Conservation (phyloP, 257 asterid genomes). For the Buddleja alternifolia region DNA sequence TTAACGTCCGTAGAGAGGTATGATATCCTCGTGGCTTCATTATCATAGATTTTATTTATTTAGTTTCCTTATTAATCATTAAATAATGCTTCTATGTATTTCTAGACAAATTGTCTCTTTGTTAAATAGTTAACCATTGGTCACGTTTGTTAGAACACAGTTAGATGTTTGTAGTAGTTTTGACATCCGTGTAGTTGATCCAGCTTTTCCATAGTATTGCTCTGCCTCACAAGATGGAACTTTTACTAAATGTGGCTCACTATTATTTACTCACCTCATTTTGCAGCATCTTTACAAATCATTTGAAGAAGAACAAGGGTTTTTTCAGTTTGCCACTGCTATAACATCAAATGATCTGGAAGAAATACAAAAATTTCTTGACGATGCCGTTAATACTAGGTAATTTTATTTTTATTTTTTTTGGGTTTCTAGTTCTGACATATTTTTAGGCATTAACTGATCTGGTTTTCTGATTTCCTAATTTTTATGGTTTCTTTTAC, state of each 20-base stretch:
- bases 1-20: constrained; percentile 89
- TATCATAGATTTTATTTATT: constrained; percentile 17
- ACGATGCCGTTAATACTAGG: constrained; percentile 88
- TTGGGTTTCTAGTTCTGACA: constrained; percentile 9
- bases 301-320: constrained; percentile 78
- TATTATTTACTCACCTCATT: constrained; percentile 29
- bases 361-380: constrained; percentile 90
- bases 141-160: background rate
- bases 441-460: constrained; percentile 8
- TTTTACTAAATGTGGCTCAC: constrained; percentile 10
- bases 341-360: constrained; percentile 87
- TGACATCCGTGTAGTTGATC: background rate
- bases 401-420: constrained; percentile 33
- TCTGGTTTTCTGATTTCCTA: too few relatives aligned
- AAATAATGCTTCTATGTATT: constrained; percentile 1
- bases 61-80: constrained; percentile 20
- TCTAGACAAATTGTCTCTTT: background rate
- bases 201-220: background rate
- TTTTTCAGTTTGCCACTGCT: constrained; percentile 82
- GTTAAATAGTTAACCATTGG: constrained; percentile 10
- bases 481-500: background rate
- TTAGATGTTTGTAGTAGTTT: constrained; percentile 14
- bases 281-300: constrained; percentile 87
- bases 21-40: constrained; percentile 14
- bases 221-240: constrained; percentile 15